Evolutionary conservation across 495 filamentous ascomycete species (phyloP).

Genomic region (Penicillium macrosclerotiorum): DNA sequence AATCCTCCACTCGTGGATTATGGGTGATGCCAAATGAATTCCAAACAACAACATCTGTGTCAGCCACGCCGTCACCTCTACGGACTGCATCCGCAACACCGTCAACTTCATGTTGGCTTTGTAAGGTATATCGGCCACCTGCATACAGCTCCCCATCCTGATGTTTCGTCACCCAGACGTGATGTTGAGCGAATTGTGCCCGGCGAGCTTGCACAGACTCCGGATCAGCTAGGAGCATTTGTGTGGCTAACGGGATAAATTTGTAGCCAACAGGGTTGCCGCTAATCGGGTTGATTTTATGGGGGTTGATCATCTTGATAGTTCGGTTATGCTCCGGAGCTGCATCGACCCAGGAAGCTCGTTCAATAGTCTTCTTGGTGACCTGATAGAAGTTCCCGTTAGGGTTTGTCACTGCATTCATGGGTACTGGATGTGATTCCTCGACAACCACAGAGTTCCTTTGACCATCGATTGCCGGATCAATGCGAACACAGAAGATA

Average conservation of each 20-base stretch:
- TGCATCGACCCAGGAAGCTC: conserved; percentile 67
- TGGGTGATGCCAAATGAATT: conserved; percentile 63
- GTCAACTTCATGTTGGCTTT: conserved; percentile 59
- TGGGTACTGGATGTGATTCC: conserved; percentile 70
- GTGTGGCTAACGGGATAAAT: conserved; percentile 71
- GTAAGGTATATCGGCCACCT: conserved; percentile 84
- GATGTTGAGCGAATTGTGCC: conserved; percentile 83
- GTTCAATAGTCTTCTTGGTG: conserved; percentile 56
- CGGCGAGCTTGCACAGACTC: conserved; percentile 71
- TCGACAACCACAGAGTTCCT: conserved; percentile 69
- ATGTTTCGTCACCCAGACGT: conserved; percentile 81
- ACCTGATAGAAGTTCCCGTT: conserved; percentile 77
- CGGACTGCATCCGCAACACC: conserved; percentile 59
- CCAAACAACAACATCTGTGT: conserved; percentile 49
- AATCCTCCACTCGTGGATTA: conserved; percentile 62
- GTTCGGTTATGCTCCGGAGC: conserved; percentile 63
- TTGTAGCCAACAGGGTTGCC: conserved; percentile 78
- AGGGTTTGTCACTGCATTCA: conserved; percentile 70
- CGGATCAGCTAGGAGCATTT: conserved; percentile 74
- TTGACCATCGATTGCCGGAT: conserved; percentile 78
- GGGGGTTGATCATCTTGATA: conserved; percentile 79
- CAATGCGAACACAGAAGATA: conserved; percentile 86
- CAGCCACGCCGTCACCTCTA: conserved; percentile 50
- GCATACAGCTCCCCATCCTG: conserved; percentile 79
- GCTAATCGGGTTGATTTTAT: conserved; percentile 69